phyloP scores from a whole-genome alignment of 371 early-diverging fungal genomes.

The Homolaphlyctis polyrhiza region DNA sequence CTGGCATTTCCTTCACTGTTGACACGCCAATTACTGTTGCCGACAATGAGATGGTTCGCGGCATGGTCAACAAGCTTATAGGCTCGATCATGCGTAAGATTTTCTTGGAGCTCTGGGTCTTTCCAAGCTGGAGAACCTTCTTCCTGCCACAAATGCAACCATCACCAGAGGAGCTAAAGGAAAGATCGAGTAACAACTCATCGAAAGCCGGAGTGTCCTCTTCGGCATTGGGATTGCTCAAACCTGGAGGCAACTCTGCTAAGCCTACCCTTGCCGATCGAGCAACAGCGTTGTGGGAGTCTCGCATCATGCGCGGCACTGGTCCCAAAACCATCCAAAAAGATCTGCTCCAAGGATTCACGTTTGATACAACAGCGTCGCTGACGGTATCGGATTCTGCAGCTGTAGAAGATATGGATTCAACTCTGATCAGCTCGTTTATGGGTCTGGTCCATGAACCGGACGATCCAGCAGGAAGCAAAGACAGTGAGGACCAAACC shows the following conservation, averaged over 20 bases:
- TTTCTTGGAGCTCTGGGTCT: constrained; percentile 49
- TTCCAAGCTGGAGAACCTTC: constrained; percentile 41
- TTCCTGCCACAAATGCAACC: constrained; percentile 49
- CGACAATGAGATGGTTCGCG: constrained; percentile 36
- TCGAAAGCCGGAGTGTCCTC: no score
- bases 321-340: neutral
- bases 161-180: constrained; percentile 15
- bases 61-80: constrained; percentile 37
- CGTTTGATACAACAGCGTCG: neutral
- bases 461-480: no score
- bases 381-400: neutral
- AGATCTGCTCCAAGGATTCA: neutral
- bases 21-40: constrained; percentile 39
- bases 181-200: no score
- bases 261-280: neutral
- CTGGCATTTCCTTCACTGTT: constrained; percentile 38
- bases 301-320: constrained; percentile 1
- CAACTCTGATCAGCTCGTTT: constrained; percentile 5
- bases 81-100: constrained; percentile 32
- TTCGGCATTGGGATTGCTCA: no score
- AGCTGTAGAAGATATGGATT: constrained; percentile 7
- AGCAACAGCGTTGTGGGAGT: constrained; percentile 2
- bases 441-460: constrained; percentile 8
- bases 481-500: no score
- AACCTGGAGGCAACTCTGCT: no score